These are phyloP conservation scores for Colletotrichum nymphaeae DNA, from an alignment of 2,329 filamentous ascomycete genomes.

Conservation along the genomic window DNA sequence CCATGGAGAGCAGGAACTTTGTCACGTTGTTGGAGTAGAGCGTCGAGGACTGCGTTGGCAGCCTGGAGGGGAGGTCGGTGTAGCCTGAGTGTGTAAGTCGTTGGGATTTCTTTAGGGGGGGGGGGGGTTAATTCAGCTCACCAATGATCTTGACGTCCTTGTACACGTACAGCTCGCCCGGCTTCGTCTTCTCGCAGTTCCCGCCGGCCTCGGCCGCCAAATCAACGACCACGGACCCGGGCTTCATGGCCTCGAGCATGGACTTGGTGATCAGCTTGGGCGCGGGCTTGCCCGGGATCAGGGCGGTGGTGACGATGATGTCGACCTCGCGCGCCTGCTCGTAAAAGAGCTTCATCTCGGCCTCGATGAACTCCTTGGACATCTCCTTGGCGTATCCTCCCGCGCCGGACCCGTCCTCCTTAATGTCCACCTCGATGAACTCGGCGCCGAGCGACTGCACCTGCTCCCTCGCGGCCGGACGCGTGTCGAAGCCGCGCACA, in stretches of 20 bases:
- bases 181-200: conserved; percentile 85
- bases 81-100: conserved; percentile 66
- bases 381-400: conserved; percentile 94
- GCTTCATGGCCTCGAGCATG: conserved; percentile 88
- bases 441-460: conserved; percentile 91
- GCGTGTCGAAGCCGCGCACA: conserved; percentile 91
- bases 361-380: conserved; percentile 93
- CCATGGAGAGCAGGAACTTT: conserved; percentile 86
- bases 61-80: conserved; percentile 86
- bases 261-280: conserved; percentile 86
- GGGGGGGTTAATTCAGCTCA: conserved; percentile 47
- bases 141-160: conserved; percentile 88
- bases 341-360: conserved; percentile 92
- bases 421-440: conserved; percentile 86
- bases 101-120: background rate
- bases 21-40: conserved; percentile 95
- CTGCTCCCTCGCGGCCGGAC: conserved; percentile 87
- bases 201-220: conserved; percentile 88
- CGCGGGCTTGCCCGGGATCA: conserved; percentile 86
- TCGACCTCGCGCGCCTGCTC: conserved; percentile 90
- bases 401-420: conserved; percentile 86
- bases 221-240: conserved; percentile 89
- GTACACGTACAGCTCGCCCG: conserved; percentile 76
- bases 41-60: conserved; percentile 90
- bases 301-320: conserved; percentile 92